Conservation (phyloP, 2,329 filamentous ascomycete genomes). For the Stachybotrys echinatus region DNA sequence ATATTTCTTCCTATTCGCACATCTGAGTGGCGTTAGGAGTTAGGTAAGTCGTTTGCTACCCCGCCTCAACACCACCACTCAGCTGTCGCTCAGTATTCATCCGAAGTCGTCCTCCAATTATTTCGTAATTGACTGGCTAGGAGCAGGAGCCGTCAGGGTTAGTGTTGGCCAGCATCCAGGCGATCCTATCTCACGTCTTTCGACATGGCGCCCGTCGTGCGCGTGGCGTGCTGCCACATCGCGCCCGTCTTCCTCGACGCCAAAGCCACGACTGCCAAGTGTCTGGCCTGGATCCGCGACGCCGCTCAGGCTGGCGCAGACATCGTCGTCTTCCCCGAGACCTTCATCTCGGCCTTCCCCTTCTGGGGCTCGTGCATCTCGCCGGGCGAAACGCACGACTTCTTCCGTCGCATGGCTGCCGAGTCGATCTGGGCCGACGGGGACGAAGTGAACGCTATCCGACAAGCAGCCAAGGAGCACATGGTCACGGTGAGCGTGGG, state of each 20-base stretch:
- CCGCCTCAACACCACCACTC: too few relatives aligned
- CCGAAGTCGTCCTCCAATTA: too few relatives aligned
- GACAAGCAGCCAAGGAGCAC: constrained; percentile 27
- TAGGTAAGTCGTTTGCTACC: too few relatives aligned
- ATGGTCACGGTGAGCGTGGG: constrained; percentile 40
- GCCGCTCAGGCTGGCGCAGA: constrained; percentile 38
- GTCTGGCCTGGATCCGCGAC: constrained; percentile 36
- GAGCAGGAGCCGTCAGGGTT: too few relatives aligned
- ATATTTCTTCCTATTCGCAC: too few relatives aligned
- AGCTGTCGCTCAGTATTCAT: too few relatives aligned
- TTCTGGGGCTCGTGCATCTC: constrained; percentile 42
- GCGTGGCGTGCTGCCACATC: constrained; percentile 28
- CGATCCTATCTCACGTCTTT: too few relatives aligned
- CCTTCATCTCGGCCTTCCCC: constrained; percentile 48
- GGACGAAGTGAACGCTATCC: constrained; percentile 36
- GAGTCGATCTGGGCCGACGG: constrained; percentile 41
- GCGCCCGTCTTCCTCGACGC: constrained; percentile 43
- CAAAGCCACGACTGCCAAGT: constrained; percentile 38
- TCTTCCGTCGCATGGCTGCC: constrained; percentile 40
- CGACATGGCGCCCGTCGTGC: too few relatives aligned
- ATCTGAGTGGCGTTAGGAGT: too few relatives aligned
- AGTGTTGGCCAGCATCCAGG: too few relatives aligned
- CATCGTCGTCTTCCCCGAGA: constrained; percentile 48
- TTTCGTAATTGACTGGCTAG: too few relatives aligned
- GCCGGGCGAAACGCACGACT: constrained; percentile 42